A percentile compares a stretch with the other conserved stretches of the same genome.
Conservation (phyloP, 768 basidiomycete genomes). For the Rhodotorula graminis region DNA sequence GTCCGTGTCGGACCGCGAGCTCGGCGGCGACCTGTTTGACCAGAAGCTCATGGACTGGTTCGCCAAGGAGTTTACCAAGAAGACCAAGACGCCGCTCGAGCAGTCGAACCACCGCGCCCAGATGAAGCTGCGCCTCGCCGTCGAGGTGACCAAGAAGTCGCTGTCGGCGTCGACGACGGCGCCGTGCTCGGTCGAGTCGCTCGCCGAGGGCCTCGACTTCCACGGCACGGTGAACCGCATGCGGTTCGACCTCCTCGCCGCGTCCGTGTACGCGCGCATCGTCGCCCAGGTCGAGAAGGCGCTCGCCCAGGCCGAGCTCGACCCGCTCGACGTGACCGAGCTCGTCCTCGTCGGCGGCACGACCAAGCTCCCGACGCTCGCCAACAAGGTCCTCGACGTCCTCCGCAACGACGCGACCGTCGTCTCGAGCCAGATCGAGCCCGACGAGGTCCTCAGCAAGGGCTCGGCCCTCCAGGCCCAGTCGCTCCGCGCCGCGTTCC, state of each 20-base stretch:
- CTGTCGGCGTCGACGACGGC: conserved; percentile 79
- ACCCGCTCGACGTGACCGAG: conserved; percentile 50
- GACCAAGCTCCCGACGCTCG: conserved; percentile 49
- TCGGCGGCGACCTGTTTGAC: conserved; percentile 71
- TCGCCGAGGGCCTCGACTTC: conserved; percentile 89
- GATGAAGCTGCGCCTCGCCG: conserved; percentile 84
- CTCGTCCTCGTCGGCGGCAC: conserved; percentile 51
- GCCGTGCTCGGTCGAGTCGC: conserved; percentile 84
- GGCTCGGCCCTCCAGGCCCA: conserved; percentile 46
- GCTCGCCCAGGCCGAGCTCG: conserved; percentile 46
- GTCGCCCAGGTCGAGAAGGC: conserved; percentile 46
- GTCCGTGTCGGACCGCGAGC: conserved; percentile 48
- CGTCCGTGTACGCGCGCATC: conserved; percentile 33
- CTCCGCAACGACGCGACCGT: conserved; percentile 47
- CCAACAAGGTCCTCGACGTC: conserved; percentile 46
- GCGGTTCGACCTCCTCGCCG: conserved; percentile 51
- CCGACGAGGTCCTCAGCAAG: conserved; percentile 51
- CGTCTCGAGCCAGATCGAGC: conserved; percentile 49
- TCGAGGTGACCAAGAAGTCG: conserved; percentile 91
- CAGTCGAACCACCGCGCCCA: conserved; percentile 73
- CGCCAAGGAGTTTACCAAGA: conserved; percentile 93
- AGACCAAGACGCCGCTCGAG: conserved; percentile 70
- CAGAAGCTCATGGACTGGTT: conserved; percentile 82
- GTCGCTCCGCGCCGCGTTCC: conserved; percentile 27
- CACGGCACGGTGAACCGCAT: conserved; percentile 60